Base-by-base conservation (phyloP, 768 basidiomycete species). In the Tricholoma sp. region DNA sequence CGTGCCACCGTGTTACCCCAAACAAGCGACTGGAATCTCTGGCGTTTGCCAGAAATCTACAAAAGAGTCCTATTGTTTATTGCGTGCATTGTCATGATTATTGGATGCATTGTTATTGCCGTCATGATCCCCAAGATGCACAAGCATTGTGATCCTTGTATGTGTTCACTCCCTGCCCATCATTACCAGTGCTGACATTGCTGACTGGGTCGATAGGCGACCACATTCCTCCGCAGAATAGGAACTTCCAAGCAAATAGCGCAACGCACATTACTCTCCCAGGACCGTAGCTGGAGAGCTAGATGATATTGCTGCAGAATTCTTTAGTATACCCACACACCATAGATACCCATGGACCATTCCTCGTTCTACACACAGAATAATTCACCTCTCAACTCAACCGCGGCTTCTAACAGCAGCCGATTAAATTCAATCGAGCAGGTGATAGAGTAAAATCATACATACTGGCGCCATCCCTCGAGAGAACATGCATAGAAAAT, bases 71-170 rank as follows among this genome's bases (percentile, higher is more conserved):
- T 56, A 5, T 17, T 52, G 34, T 50, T 20, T 2, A 33, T 56
- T 29, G 18, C 0, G 12, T 50, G 24, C 10, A 11, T 12, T 4
- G 18, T 50, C 36, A 2, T 11, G 6, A 2, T 57, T 12, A 54
- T 9, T 37, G 44, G 36, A n/a, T 6, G 33, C 6, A 2, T 62
- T 1, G 50, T 36, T 49, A n/a, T 57, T 12, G 56, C 53, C 11
- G n/a, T 56, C 20, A 6, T 57, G 31, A 29, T 59, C 20, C 54
- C 58, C 6, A 50, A 48, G 49, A 15, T 54, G 37, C 55, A 33
- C 20, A 15, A 33, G 7, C 9, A n/a, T 4, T 24, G n/a, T 28
- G 0, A 49, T 10, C 15, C 15, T 32, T 32, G 47, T 49, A 49
- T 9, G 29, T 8, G 1, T 32, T n/a, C 28, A 28, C 10, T 24